Percentiles rank a stretch among this genome's conserved stretches.
phyloP scores from a whole-genome alignment of 176 grass and related monocot genomes.

The Oryza meridionalis region DNA sequence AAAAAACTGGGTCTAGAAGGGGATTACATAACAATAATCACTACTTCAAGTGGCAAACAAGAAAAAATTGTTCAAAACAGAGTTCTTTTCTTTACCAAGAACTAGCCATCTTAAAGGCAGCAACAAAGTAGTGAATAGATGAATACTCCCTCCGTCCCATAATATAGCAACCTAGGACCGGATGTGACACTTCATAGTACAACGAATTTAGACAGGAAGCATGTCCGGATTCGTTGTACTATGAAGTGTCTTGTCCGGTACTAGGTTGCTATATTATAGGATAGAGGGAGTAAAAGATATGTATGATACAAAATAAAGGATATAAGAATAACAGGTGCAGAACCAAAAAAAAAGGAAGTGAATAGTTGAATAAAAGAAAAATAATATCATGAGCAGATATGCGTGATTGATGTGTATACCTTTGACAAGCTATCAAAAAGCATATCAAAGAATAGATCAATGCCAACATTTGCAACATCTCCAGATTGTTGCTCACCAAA shows the following conservation, averaged over 20 bases:
- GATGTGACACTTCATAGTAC: too few species aligned
- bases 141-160: too few species aligned
- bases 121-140: too few species aligned
- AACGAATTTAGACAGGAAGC: too few species aligned
- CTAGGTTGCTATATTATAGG: too few species aligned
- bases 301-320: neutral
- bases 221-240: too few species aligned
- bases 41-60: neutral
- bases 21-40: slow-evolving; percentile 13
- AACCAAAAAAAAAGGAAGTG: neutral
- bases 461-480: slow-evolving; percentile 95
- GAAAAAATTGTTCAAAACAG: neutral
- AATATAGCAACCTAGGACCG: too few species aligned
- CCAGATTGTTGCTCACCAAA: slow-evolving; percentile 98
- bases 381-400: slow-evolving; percentile 1
- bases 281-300: too few species aligned
- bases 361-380: slow-evolving; percentile 13
- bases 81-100: neutral
- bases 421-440: slow-evolving; percentile 96
- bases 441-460: slow-evolving; percentile 99
- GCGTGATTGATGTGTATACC: slow-evolving; percentile 47
- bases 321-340: neutral
- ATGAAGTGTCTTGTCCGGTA: too few species aligned
- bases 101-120: neutral
- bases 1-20: neutral